Percentiles rank a stretch among this genome's conserved stretches.
Conservation (phyloP, 352 stramenopile species). For the Blastocystis sp. region DNA sequence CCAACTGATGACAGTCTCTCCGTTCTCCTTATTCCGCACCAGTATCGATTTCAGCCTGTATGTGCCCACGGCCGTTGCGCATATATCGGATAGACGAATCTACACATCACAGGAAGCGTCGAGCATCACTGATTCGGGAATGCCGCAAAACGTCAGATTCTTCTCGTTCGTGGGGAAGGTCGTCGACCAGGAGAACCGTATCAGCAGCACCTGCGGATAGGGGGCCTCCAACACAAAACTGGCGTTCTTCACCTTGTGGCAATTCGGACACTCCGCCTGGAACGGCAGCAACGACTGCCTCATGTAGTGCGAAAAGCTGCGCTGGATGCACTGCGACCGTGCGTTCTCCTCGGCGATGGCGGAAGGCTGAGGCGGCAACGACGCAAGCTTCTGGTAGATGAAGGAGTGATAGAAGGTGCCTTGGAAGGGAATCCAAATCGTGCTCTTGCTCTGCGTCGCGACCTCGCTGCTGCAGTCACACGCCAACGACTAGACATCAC, state of each 20-base stretch:
- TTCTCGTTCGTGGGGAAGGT: slow-evolving; percentile 62
- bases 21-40: slow-evolving; percentile 40
- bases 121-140: background rate
- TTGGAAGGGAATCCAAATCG: slow-evolving; percentile 30
- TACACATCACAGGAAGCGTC: background rate
- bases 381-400: slow-evolving; percentile 7
- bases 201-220: slow-evolving; percentile 11
- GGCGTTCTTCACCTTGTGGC: background rate
- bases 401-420: slow-evolving; percentile 13
- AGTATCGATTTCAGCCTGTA: slow-evolving; percentile 46
- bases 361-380: slow-evolving; percentile 22
- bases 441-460: background rate
- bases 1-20: slow-evolving; percentile 41
- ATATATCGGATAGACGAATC: slow-evolving; percentile 22
- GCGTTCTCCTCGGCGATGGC: background rate
- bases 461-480: slow-evolving; percentile 3
- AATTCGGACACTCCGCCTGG: slow-evolving; percentile 8
- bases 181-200: slow-evolving; percentile 32
- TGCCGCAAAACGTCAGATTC: slow-evolving; percentile 50
- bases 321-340: background rate
- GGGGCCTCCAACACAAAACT: background rate
- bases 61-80: background rate
- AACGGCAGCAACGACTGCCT: slow-evolving; percentile 21
- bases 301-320: slow-evolving; percentile 26
- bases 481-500: background rate